Evolutionary conservation across 257 asterid species (phyloP).

Genomic region (Scutellaria minor): DNA sequence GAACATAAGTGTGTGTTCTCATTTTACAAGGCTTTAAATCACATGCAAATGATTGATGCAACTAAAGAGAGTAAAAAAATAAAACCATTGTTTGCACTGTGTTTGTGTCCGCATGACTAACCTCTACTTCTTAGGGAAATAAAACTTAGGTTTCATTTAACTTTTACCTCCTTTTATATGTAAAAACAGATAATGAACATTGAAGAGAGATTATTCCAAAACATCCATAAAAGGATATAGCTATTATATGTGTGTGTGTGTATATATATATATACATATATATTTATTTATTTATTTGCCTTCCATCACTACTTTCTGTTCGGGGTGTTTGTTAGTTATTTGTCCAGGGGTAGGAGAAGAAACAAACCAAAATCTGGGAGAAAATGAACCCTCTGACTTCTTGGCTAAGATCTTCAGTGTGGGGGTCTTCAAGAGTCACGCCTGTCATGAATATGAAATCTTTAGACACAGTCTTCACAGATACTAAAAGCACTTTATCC

Average conservation of each 20-base stretch:
- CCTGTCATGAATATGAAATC: slow-evolving; percentile 57
- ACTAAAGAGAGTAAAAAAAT: not conserved
- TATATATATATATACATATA: too few species aligned
- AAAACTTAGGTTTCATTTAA: not conserved
- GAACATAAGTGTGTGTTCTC: not conserved
- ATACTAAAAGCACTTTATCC: slow-evolving; percentile 15
- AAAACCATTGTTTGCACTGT: slow-evolving; percentile 22
- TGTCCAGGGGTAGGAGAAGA: slow-evolving; percentile 24
- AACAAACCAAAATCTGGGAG: slow-evolving; percentile 89
- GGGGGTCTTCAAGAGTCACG: slow-evolving; percentile 98
- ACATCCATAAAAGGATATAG: not conserved
- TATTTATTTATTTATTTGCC: too few species aligned
- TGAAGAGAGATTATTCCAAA: slow-evolving; percentile 10
- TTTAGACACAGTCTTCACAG: slow-evolving; percentile 19
- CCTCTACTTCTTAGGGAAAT: slow-evolving; percentile 8
- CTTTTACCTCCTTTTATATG: not conserved
- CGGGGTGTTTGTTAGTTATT: not conserved
- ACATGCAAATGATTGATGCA: too few species aligned
- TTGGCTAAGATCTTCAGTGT: slow-evolving; percentile 96
- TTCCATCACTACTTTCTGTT: not conserved
- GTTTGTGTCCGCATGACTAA: slow-evolving; percentile 11
- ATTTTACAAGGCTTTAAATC: not conserved
- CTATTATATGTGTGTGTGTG: too few species aligned
- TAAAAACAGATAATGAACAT: slow-evolving; percentile 14
- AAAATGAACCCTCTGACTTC: slow-evolving; percentile 96